Base-by-base conservation (phyloP, 805 yeast species). In the Cyberlindnera meyerae region DNA sequence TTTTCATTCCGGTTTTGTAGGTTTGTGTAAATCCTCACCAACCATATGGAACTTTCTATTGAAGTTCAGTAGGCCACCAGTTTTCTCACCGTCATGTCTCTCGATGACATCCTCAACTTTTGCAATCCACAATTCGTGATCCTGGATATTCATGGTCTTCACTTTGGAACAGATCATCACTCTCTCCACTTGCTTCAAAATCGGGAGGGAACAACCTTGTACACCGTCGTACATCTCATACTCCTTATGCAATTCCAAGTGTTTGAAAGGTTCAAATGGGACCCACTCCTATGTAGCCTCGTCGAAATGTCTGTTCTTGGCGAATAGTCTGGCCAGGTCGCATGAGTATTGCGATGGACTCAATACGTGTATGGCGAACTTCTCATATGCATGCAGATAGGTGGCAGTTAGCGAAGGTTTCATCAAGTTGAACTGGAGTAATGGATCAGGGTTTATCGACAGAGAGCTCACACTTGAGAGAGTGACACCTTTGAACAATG, bases 101-200 rank as follows among this genome's bases (percentile, higher is more conserved):
- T 49, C 52, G 11, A 72, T 45, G 3, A 82, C 73, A 27, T 82
- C 82, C 25, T 66, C 61, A 5, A 90, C 94, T 42, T 75, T 70
- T 4, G 86, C 96, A 5, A 88, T 76, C 93, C 96, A 86, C 4
- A 90, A 77, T 55, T 89, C 96, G 61, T 90, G 97, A 52, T 83
- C 87, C 42, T 83, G 88, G 1, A 87, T 80, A 9, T 57, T 56
- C 34, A 82, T 68, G 4, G 71, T 73, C 18, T 67, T 62, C 30
- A 58, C 63, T 36, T 72, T 73, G 37, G 71, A 65, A 55, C 93
- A 84, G 14, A 84, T 70, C 43, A 84, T 60, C 2, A 78, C 73
- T 31, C 77, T 62, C 44, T 80, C 88, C 24, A 77, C 70, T 17
- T 71, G 66, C 16, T 63, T 64, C 39, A 84, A 50, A 0, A 83